Evolutionary conservation across 208 protist species (phyloP), one percentile per base, ranked within the genome.

Genomic region (Acanthamoeba rhysodes): DNA sequence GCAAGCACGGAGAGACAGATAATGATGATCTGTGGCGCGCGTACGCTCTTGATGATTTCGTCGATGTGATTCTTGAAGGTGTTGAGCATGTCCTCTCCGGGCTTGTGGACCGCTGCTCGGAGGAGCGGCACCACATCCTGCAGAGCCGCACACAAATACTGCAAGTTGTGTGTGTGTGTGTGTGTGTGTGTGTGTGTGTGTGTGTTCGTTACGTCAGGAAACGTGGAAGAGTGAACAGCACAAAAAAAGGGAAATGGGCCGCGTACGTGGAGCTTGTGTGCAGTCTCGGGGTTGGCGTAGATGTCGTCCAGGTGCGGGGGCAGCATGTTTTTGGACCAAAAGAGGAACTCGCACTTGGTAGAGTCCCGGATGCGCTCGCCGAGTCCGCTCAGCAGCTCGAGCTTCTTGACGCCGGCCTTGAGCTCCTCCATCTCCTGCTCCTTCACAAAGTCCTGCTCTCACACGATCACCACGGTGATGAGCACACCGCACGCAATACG

Each of bases 321-420:
- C 62, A 99, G 97, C 41, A 99, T 95, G 20, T 98, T 97, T 41
- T 98, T 96, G 82, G 98, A 97, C 97, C 98, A 99, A 94, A 98
- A 99, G 4, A 99, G 62, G 85, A 99, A 99, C 29, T 96, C 96
- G 72, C 97, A 98, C 88, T 99, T 96, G 76, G 97, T 98, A 29
- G 97, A 96, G 12, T 93, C 37, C n/a, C 93, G 70, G 27, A 99
- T 68, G 3, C 41, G 55, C 16, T 80, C 57, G 91, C 98, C 96
- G 72, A 98, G 97, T 34, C 96, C 95, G 6, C 95, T 59, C 4
- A 99, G 59, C n/a, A 97, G 95, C 45, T 98, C 90, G 20, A 99
- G 97, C 93, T 98, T 96, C 10, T 96, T 95, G n/a, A 99, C 91
- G 3, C 98, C 96, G 27, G n/a, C 70, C 70, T 94, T 74, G 41